A percentile compares a stretch with the other conserved stretches of the same genome.
Conservation (phyloP, 140 eudicot species). For the Cichorium intybus region DNA sequence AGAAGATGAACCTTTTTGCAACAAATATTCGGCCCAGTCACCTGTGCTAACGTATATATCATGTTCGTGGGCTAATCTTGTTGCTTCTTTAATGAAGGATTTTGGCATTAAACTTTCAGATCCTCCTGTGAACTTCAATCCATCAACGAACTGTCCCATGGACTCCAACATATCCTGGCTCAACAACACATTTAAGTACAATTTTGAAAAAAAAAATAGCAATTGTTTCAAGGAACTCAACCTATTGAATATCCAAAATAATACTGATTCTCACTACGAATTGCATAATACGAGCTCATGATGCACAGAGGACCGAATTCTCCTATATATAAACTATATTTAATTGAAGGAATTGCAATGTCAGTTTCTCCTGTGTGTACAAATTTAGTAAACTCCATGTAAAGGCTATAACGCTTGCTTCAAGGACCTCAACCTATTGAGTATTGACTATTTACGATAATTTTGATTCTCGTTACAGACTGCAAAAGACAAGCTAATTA, state of each 20-base stretch:
- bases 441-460: neutral
- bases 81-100: constrained; percentile 65
- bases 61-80: constrained; percentile 81
- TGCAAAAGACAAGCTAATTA: neutral
- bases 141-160: constrained; percentile 95
- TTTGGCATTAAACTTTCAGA: constrained; percentile 71
- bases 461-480: neutral
- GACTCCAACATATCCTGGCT: constrained; percentile 77
- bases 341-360: neutral
- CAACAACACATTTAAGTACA: constrained; percentile 4
- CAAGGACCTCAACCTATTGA: neutral
- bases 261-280: neutral
- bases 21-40: constrained; percentile 86
- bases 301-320: neutral
- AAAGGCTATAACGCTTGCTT: neutral
- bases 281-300: too few relatives aligned
- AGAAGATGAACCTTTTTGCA: constrained; percentile 73
- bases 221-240: too few relatives aligned
- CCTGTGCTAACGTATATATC: constrained; percentile 86
- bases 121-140: constrained; percentile 85
- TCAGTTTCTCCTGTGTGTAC: neutral
- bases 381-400: neutral
- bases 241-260: neutral
- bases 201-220: constrained; percentile 3
- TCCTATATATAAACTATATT: neutral